Evolutionary conservation across 345 rosid species (phyloP).

Genomic region (Gossypium thurberi): DNA sequence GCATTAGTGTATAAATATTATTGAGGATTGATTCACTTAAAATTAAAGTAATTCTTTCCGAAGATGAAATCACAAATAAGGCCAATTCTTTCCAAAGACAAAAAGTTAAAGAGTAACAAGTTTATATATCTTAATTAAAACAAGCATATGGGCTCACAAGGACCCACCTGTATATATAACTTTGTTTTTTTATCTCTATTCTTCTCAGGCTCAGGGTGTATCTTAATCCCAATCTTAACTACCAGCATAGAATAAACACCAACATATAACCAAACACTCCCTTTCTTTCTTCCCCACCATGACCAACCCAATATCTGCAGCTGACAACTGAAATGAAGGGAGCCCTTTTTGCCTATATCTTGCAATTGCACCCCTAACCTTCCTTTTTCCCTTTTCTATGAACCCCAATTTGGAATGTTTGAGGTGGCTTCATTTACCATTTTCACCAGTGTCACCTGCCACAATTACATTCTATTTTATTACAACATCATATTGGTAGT

Average conservation of each 20-base stretch:
- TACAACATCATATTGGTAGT: not conserved
- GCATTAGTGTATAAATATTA: too few species aligned
- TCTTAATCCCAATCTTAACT: not conserved
- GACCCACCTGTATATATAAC: not conserved
- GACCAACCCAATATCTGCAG: not conserved
- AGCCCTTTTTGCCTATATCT: not conserved
- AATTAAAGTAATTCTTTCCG: not conserved
- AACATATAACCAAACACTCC: not conserved
- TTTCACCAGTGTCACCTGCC: slow-evolving; percentile 84
- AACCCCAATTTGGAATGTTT: slow-evolving; percentile 76
- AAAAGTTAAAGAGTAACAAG: not conserved
- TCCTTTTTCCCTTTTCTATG: slow-evolving; percentile 14
- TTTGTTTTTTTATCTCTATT: not conserved
- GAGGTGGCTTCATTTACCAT: slow-evolving; percentile 93
- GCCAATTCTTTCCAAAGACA: not conserved
- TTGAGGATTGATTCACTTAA: too few species aligned
- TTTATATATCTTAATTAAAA: not conserved
- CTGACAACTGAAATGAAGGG: not conserved
- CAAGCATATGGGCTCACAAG: not conserved
- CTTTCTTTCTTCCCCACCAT: not conserved
- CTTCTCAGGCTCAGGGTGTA: not conserved
- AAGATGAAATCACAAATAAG: not conserved
- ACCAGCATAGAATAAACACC: not conserved
- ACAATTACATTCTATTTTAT: not conserved
- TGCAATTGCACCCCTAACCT: not conserved